Percentiles rank a stretch among this genome's conserved stretches.
Evolutionary conservation across 208 protist species (phyloP).

Genomic region (Acanthamoeba comandoni): DNA sequence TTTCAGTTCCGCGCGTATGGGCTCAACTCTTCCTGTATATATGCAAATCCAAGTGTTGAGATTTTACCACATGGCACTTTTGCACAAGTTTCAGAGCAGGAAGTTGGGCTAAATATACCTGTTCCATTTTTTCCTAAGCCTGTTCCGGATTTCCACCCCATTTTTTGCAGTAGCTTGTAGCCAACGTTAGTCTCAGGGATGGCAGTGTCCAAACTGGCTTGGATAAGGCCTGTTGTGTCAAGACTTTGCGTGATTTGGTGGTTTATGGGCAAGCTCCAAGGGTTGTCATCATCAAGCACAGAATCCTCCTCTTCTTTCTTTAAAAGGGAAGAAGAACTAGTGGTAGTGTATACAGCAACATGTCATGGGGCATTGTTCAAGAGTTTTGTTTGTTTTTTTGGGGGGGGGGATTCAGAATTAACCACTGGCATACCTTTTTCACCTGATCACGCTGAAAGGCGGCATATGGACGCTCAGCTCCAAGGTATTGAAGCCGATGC

Average conservation of each 20-base stretch:
- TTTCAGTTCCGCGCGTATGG: conserved; percentile 17
- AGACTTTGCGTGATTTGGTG: conserved; percentile 34
- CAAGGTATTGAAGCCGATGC: no score
- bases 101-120: conserved; percentile 8
- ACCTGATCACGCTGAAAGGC: no score
- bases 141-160: conserved; percentile 63
- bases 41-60: not conserved
- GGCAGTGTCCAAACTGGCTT: conserved; percentile 20
- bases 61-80: not conserved
- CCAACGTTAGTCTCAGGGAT: conserved; percentile 55
- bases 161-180: conserved; percentile 75
- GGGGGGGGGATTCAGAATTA: no score
- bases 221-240: not conserved
- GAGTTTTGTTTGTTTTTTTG: no score
- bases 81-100: not conserved
- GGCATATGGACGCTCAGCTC: no score
- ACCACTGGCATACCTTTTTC: no score
- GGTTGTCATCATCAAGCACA: conserved; percentile 8
- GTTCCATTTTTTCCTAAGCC: conserved; percentile 47
- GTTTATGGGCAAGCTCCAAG: conserved; percentile 21
- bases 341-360: no score
- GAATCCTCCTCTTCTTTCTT: conserved; percentile 8
- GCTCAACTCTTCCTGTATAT: conserved; percentile 1
- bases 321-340: not conserved
- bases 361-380: no score